These are phyloP conservation scores for Circinella minor DNA, from an alignment of 371 early-diverging fungal genomes.

Conservation along the genomic window DNA sequence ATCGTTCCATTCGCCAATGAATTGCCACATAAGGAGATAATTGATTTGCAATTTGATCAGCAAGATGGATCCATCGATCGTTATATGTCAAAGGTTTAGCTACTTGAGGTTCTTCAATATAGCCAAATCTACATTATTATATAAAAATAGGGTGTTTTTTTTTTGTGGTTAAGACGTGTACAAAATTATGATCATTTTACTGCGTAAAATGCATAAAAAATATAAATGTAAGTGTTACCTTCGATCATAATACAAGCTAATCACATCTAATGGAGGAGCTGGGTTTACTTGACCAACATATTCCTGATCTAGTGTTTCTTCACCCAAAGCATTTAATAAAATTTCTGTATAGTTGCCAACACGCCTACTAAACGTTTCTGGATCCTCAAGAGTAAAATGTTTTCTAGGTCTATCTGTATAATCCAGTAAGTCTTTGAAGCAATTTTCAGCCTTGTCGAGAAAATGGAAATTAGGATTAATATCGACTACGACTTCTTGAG, in stretches of 20 bases:
- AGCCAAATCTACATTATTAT: conserved; percentile 32
- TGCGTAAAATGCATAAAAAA: too few relatives aligned
- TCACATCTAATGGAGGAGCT: conserved; percentile 39
- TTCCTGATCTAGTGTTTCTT: conserved; percentile 32
- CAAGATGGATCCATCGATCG: conserved; percentile 31
- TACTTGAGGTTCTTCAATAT: conserved; percentile 34
- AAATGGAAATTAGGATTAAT: conserved; percentile 36
- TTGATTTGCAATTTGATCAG: conserved; percentile 38
- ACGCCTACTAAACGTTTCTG: conserved; percentile 20
- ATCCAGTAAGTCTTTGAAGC: conserved; percentile 26
- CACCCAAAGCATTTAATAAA: conserved; percentile 30
- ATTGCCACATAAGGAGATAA: conserved; percentile 51
- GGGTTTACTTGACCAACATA: conserved; percentile 17
- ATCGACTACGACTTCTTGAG: conserved; percentile 41
- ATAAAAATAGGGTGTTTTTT: not conserved
- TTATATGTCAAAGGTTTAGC: conserved; percentile 40
- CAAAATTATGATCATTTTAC: too few relatives aligned
- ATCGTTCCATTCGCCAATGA: conserved; percentile 59
- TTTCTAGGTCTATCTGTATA: conserved; percentile 16
- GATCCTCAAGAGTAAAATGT: conserved; percentile 28
- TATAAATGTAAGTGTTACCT: conserved; percentile 7
- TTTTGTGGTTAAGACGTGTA: too few relatives aligned
- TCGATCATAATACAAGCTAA: conserved; percentile 49
- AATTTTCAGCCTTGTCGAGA: conserved; percentile 29
- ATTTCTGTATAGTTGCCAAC: conserved; percentile 37